phyloP scores from a whole-genome alignment of 257 asterid genomes.

The Anisodus tanguticus region DNA sequence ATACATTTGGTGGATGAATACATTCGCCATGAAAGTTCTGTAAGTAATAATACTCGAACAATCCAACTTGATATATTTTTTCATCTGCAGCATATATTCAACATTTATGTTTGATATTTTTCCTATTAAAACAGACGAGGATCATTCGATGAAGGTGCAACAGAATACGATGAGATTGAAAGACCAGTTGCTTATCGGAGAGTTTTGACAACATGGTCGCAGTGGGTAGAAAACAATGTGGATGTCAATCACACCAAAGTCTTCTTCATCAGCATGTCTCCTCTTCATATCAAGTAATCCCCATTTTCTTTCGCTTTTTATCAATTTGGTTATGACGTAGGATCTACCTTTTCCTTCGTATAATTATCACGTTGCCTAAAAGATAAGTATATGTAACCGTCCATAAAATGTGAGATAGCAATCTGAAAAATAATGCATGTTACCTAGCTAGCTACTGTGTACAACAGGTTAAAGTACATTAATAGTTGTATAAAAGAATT shows the following conservation, averaged over 20 bases:
- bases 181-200: conserved; percentile 68
- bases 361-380: too few relatives aligned
- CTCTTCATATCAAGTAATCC: conserved; percentile 83
- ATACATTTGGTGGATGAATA: conserved; percentile 97
- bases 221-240: conserved; percentile 67
- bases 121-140: conserved; percentile 53
- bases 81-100: background rate
- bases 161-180: conserved; percentile 64
- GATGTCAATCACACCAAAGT: conserved; percentile 65
- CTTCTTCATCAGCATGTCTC: conserved; percentile 96
- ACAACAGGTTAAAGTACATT: background rate
- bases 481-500: background rate
- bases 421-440: background rate
- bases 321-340: background rate
- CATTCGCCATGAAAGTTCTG: conserved; percentile 76
- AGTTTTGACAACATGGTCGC: conserved; percentile 78
- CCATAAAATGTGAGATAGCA: too few relatives aligned
- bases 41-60: conserved; percentile 41
- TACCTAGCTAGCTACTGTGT: background rate
- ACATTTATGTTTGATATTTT: background rate
- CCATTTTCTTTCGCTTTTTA: background rate
- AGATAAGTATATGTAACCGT: too few relatives aligned
- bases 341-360: background rate
- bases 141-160: conserved; percentile 68
- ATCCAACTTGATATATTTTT: background rate